phyloP scores from a whole-genome alignment of 208 protist genomes.

The Endotrypanum monterogeii region DNA sequence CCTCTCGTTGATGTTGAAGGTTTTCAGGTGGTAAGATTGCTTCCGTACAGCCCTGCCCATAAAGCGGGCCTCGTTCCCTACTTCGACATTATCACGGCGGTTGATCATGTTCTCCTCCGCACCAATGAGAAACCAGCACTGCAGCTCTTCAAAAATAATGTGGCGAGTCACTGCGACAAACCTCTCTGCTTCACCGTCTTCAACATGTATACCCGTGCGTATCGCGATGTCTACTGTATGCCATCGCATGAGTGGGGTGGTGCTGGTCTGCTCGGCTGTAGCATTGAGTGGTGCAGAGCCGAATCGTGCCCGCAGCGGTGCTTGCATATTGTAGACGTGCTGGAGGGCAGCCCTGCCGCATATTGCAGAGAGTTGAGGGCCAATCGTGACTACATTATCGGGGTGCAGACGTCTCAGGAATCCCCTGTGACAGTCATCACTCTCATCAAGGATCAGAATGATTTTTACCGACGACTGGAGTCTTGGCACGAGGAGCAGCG shows the following conservation, averaged over 20 bases:
- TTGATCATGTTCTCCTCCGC: constrained; percentile 52
- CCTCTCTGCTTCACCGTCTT: constrained; percentile 65
- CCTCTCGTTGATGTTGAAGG: constrained; percentile 48
- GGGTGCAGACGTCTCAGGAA: constrained; percentile 75
- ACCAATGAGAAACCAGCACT: constrained; percentile 22
- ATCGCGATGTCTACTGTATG: constrained; percentile 59
- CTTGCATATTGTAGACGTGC: constrained; percentile 74
- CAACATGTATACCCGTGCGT: constrained; percentile 57
- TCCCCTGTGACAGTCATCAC: constrained; percentile 39
- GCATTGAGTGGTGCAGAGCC: constrained; percentile 71
- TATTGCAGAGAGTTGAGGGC: constrained; percentile 43
- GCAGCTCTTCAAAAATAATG: constrained; percentile 59
- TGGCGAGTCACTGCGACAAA: constrained; percentile 43
- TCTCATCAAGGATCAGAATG: constrained; percentile 59
- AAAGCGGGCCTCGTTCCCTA: constrained; percentile 77
- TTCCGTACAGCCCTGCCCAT: constrained; percentile 78
- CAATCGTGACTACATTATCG: constrained; percentile 82
- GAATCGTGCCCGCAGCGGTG: constrained; percentile 37
- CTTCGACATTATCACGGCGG: constrained; percentile 86
- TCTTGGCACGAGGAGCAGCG: constrained; percentile 61
- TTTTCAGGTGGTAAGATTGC: constrained; percentile 78
- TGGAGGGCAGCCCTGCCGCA: constrained; percentile 55
- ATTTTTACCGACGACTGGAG: constrained; percentile 69
- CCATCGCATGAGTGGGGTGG: constrained; percentile 45
- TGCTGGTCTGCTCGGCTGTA: constrained; percentile 79